Base-by-base conservation (phyloP, 805 yeast species). In the Candida broadrunensis region DNA sequence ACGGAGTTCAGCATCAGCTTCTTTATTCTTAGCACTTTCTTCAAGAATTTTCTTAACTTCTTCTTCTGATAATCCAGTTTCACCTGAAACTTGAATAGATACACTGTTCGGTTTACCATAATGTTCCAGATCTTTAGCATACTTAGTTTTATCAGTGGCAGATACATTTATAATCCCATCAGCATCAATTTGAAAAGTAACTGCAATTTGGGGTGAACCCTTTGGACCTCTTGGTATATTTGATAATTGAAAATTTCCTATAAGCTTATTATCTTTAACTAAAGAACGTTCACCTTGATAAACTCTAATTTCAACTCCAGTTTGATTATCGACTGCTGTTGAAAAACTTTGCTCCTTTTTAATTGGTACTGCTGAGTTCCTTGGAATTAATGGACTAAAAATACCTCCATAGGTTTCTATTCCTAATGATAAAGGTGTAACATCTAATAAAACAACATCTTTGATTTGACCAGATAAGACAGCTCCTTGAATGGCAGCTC, bases 401-500 rank as follows among this genome's bases (percentile, higher is more conserved):
- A 85, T 80, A 39, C 93, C 93, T 33, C 95, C 93, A 53, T 83
- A 85, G 1, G 91, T 85, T 60, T 85, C 95, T 51, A 85, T 85
- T 43, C 95, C 95, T 37, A 85, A 61, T 14, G 93, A 83, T 59
- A 85, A 70, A 40, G 95, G 95, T 20, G 93, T 84, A 17, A 86
- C 93, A 63, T 86, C 95, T 50, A 86, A 71, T 41, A 86, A 64
- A 39, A 86, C 74, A 33, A 86, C 91, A 56, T 85, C 85, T 63
- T 79, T 82, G 40, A 86, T 83, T 52, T 85, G 88, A 49, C 95
- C 95, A 16, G 90, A 83, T 42, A 86, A 67, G 30, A 86, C 83
- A 51, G 90, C 95, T 54, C 91, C 95, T 67, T 86, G 95, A 53
- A 86, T 84, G 35, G 95, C 93, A 24, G 95, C 95, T 56, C 95